Evolutionary conservation across 2,329 filamentous ascomycete genomes (phyloP), one percentile per base, ranked within the genome.

Genomic region (Pestalotiopsis sp.): DNA sequence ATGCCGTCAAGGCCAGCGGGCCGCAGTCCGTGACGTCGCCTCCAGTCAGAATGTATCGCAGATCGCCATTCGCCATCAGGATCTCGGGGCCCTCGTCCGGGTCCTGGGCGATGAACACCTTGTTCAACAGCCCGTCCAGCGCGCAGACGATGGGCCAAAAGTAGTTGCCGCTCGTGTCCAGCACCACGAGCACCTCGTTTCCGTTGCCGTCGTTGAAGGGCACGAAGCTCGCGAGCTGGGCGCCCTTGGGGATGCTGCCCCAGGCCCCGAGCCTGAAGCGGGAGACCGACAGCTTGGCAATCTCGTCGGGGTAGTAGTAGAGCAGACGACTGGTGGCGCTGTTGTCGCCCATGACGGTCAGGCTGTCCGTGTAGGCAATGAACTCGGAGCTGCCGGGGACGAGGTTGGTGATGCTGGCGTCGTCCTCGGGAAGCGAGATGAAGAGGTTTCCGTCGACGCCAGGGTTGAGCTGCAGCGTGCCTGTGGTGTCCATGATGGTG

Each of bases 401-500:
- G 36, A 62, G 59, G 14, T 41, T 62, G 59, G 59, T 62, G 14
- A 62, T 62, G 59, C 59, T 62, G 31, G 27, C 31, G 27, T 17
- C 59, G 5, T 62, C 59, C 14, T 38, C 59, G 14, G 36, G 31
- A 20, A 62, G 36, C 17, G 59, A 62, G 27, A 62, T 62, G 59
- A 62, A 62, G n/a, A 62, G 59, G 36, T 62, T 62, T 41, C 59
- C 59, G n/a, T 62, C 59, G 59, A 41, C 36, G 31, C 59, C 59
- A 4, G 59, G 59, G 36, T 62, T 62, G 31, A 62, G 59, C 31
- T 62, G 59, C 36, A 62, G 59, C 31, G 36, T 38, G 9, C 59
- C 59, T 5, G 59, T 62, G 17, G 59, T 62, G 3, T 62, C 59
- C n/a, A 38, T 25, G 36, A 62, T 62, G 59, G 59, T 62, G 36